Base-by-base conservation (phyloP, 1,284 basidiomycete genomes). In the Sutorius eximius region DNA sequence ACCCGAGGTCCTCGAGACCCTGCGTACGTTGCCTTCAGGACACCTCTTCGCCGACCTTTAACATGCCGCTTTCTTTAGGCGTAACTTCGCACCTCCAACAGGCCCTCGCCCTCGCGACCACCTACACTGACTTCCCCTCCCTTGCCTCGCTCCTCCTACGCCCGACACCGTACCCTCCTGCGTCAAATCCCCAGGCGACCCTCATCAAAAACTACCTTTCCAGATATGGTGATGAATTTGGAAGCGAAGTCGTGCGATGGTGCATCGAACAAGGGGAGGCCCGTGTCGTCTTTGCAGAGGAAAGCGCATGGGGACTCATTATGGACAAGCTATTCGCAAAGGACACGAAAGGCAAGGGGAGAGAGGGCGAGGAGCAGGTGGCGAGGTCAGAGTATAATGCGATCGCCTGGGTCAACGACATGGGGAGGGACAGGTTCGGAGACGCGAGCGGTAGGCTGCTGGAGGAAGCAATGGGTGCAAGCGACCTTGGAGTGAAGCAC, bases 361-460 rank as follows among this genome's bases (percentile, higher is more conserved):
- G 45, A 48, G 69, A 69, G 4, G 67, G 54, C 6, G 59, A 65
- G 20, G 57, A 53, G 5, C 34, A 41, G 15, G 42, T 30, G 15
- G 37, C 33, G 2, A 55, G 18, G 36, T 49, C 58, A 36, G 68
- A 69, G 41, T 68, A 61, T 18, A 70, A 85, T 13, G 74, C 82
- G 16, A 81, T 95, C 45, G 89, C 91, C 0, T 99, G 96, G 97
- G 78, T 98, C 42, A 91, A 98, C 69, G 87, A 97, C 70, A 73
- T 98, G 42, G 86, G 85, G 1, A 85, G 88, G 57, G 77, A 77
- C 20, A 78, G 84, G 37, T 92, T 86, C 67, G 82, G 78, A 9
- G 72, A 75, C 4, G 93, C 93, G 2, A 85, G 88, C 1, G 64
- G 72, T 16, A 81, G 86, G 12, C 75, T 98, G 37, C 73, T 88